Evolutionary conservation across 345 rosid species (phyloP).

Genomic region (Sisymbrium irio): DNA sequence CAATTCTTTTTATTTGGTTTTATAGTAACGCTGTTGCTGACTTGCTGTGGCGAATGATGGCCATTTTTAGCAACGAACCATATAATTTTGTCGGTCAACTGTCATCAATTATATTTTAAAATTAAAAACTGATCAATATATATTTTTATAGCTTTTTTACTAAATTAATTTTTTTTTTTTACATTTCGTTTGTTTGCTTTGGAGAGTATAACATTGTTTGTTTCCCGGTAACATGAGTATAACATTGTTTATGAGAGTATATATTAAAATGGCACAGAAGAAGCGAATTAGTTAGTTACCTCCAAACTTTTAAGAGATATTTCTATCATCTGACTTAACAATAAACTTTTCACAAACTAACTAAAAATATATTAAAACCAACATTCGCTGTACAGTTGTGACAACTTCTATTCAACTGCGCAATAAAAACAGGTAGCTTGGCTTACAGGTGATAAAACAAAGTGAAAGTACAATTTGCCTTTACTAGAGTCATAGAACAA

Average conservation of each 20-base stretch:
- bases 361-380: neutral
- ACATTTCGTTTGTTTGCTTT: neutral
- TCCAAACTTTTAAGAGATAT: neutral
- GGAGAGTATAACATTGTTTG: too few relatives aligned
- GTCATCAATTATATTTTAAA: neutral
- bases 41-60: neutral
- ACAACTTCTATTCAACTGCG: neutral
- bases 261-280: neutral
- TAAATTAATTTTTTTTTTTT: neutral
- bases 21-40: neutral
- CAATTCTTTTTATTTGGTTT: neutral
- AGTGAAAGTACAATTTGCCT: neutral
- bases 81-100: neutral
- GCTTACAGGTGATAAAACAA: neutral
- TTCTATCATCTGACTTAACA: neutral
- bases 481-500: neutral
- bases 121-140: neutral
- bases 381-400: neutral
- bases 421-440: neutral
- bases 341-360: neutral
- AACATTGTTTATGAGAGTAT: too few relatives aligned
- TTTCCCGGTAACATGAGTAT: too few relatives aligned
- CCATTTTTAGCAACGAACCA: slow-evolving; percentile 11
- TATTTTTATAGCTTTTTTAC: neutral
- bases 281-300: neutral